These are phyloP conservation scores for Ganoderma sinense DNA, from an alignment of 1,284 basidiomycete species.

Conservation along the genomic window DNA sequence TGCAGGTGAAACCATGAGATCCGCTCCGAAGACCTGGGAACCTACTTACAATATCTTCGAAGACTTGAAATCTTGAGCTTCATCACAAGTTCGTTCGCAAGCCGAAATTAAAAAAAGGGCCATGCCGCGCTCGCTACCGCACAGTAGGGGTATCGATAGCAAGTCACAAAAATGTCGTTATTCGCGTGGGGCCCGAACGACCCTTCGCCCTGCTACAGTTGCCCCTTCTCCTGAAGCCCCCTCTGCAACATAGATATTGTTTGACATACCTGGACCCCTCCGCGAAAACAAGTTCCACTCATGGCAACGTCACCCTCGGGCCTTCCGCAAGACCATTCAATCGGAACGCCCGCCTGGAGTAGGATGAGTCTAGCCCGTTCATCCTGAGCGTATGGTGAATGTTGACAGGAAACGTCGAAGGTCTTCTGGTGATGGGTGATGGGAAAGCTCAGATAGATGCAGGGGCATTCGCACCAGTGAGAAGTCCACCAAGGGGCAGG, in stretches of 20 bases:
- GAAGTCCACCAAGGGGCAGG: not conserved
- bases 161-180: not conserved
- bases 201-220: not conserved
- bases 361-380: not conserved
- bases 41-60: not conserved
- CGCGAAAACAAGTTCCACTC: not conserved
- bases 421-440: not conserved
- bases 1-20: not conserved
- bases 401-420: not conserved
- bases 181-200: not conserved
- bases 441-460: not conserved
- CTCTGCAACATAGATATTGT: not conserved
- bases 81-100: not conserved
- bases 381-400: not conserved
- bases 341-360: not conserved
- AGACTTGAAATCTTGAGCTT: not conserved
- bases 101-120: not conserved
- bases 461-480: not conserved
- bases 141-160: not conserved
- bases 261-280: not conserved
- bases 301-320: no score
- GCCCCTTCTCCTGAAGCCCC: not conserved
- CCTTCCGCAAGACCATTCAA: no score
- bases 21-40: not conserved
- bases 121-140: not conserved